Conservation (phyloP, 2,329 filamentous ascomycete species). For the Colletotrichum sansevieriae region DNA sequence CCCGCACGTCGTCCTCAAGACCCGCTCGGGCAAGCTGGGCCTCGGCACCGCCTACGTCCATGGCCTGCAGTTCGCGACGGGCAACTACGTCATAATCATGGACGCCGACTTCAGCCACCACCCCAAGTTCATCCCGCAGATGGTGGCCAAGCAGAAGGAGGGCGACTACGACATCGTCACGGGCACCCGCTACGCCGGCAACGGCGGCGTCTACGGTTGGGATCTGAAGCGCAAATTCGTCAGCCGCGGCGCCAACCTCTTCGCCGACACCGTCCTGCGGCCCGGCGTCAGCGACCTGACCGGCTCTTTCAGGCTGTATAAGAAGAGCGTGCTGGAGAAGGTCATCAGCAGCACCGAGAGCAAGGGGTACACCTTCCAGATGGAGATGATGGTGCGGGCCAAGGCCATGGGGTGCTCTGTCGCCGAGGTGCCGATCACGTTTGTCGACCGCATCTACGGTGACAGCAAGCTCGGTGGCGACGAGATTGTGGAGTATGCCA, state of each 20-base stretch:
- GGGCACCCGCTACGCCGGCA: slow-evolving; percentile 90
- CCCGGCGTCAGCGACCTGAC: slow-evolving; percentile 97
- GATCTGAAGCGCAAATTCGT: slow-evolving; percentile 92
- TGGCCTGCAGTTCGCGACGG: slow-evolving; percentile 88
- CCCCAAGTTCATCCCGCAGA: slow-evolving; percentile 97
- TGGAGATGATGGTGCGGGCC: slow-evolving; percentile 99
- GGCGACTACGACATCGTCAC: slow-evolving; percentile 96
- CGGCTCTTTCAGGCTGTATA: slow-evolving; percentile 94
- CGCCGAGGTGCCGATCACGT: slow-evolving; percentile 94
- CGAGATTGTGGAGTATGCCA: slow-evolving; percentile 97
- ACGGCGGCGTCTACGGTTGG: slow-evolving; percentile 95
- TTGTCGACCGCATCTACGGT: slow-evolving; percentile 95
- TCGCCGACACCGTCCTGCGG: slow-evolving; percentile 92
- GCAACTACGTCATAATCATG: slow-evolving; percentile 99
- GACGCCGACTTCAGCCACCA: slow-evolving; percentile 99
- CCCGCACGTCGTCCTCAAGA: slow-evolving; percentile 84
- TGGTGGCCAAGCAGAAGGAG: slow-evolving; percentile 84
- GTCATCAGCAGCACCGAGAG: slow-evolving; percentile 92
- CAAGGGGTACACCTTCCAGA: slow-evolving; percentile 99
- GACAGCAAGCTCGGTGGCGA: slow-evolving; percentile 94
- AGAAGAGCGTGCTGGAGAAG: slow-evolving; percentile 88
- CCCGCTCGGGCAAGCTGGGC: slow-evolving; percentile 94
- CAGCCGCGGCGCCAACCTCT: slow-evolving; percentile 89
- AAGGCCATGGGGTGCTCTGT: slow-evolving; percentile 97
- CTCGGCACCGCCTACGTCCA: slow-evolving; percentile 97